Percentiles rank a stretch among this genome's conserved stretches.
Evolutionary conservation across 495 filamentous ascomycete species (phyloP).

Genomic region (Aspergillus indologenus): DNA sequence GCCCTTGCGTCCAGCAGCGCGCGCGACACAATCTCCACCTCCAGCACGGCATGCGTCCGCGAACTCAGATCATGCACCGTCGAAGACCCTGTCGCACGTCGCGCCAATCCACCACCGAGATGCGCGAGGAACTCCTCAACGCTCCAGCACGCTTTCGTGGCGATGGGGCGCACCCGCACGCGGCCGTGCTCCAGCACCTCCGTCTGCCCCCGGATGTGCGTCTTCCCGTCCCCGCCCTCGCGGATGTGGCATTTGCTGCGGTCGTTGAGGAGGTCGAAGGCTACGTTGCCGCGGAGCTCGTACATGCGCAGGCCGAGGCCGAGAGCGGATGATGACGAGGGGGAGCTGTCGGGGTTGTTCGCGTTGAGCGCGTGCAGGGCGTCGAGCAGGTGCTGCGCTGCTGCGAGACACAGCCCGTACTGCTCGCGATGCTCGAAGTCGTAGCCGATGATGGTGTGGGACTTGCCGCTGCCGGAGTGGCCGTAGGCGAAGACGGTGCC

Average conservation of each 20-base stretch:
- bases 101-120: slow-evolving; percentile 16
- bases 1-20: slow-evolving; percentile 19
- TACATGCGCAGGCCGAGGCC: slow-evolving; percentile 26
- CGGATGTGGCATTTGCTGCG: slow-evolving; percentile 24
- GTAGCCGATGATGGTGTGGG: slow-evolving; percentile 29
- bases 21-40: slow-evolving; percentile 23
- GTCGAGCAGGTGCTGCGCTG: slow-evolving; percentile 16
- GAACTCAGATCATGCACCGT: slow-evolving; percentile 28
- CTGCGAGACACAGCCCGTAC: slow-evolving; percentile 25
- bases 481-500: slow-evolving; percentile 30
- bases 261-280: slow-evolving; percentile 26
- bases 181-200: slow-evolving; percentile 24
- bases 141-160: slow-evolving; percentile 23
- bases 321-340: slow-evolving; percentile 8
- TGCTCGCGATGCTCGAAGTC: slow-evolving; percentile 19
- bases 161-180: slow-evolving; percentile 24
- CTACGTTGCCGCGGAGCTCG: slow-evolving; percentile 24
- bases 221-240: slow-evolving; percentile 19
- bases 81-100: slow-evolving; percentile 21
- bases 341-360: background rate
- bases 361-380: slow-evolving; percentile 13
- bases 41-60: slow-evolving; percentile 27
- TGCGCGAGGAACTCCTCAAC: slow-evolving; percentile 19
- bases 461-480: slow-evolving; percentile 28
- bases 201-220: slow-evolving; percentile 25